Conservation (phyloP, 345 rosid genomes). For the Syzygium oleosum region DNA sequence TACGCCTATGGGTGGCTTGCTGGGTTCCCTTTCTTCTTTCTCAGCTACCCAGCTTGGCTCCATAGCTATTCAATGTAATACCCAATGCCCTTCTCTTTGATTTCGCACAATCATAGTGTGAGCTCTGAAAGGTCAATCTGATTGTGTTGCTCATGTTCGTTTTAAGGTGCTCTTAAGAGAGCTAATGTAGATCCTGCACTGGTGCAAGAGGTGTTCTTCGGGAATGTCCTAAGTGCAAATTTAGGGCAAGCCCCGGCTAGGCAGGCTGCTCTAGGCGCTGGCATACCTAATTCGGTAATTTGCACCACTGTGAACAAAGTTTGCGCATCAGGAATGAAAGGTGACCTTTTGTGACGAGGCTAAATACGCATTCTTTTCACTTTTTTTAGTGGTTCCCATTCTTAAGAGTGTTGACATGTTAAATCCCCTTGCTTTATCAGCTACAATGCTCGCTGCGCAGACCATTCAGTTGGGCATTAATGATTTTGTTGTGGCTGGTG, state of each 20-base stretch:
- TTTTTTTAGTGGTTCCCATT: neutral
- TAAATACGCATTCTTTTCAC: neutral
- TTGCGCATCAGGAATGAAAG: slow-evolving; percentile 94
- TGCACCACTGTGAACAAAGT: slow-evolving; percentile 97
- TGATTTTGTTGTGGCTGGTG: slow-evolving; percentile 89
- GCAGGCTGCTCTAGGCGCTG: slow-evolving; percentile 95
- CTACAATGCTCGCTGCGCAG: slow-evolving; percentile 86
- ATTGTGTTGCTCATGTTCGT: neutral
- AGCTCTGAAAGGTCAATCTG: neutral
- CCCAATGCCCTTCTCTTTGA: neutral
- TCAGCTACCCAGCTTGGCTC: slow-evolving; percentile 86
- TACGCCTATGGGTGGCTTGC: slow-evolving; percentile 83
- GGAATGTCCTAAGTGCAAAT: slow-evolving; percentile 91
- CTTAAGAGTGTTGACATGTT: neutral
- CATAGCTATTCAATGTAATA: slow-evolving; percentile 55
- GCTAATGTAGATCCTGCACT: slow-evolving; percentile 76
- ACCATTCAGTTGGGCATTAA: slow-evolving; percentile 72
- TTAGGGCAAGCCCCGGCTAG: slow-evolving; percentile 99
- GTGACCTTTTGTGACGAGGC: slow-evolving; percentile 10
- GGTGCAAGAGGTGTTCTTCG: slow-evolving; percentile 92
- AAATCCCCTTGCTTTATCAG: slow-evolving; percentile 19
- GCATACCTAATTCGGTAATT: slow-evolving; percentile 74
- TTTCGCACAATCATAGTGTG: neutral
- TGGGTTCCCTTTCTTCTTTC: slow-evolving; percentile 76
- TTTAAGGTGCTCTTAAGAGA: slow-evolving; percentile 70